Base-by-base conservation (phyloP, 2,329 filamentous ascomycete genomes). In the Fonsecaea multimorphosa region DNA sequence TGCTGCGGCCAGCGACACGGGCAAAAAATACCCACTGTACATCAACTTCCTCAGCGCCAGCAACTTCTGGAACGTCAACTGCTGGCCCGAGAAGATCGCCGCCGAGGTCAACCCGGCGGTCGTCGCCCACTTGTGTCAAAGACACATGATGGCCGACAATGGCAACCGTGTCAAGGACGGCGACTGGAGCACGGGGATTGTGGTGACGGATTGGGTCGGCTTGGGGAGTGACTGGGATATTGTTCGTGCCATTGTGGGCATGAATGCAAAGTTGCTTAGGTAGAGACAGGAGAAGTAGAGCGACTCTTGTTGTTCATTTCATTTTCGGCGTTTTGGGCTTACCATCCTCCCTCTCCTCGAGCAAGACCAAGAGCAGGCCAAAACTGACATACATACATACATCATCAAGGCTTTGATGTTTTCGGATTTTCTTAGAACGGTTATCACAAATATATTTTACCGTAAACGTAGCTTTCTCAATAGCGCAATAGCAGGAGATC, bases 141-240 rank as follows among this genome's bases (percentile, higher is more conserved):
- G 79, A 63, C 85, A 88, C 73, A 79, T 70, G 58, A 63, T 75
- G 24, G 70, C 75, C 49, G 72, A 76, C 63, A 70, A 67, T 70
- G 74, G 63, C n/a, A n/a, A n/a, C 68, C 72, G 55, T 64, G 64
- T 67, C 62, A 79, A 82, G 53, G 81, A 88, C 36, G 88, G 90
- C 1, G 88, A 92, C 73, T 93, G 90, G 31, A 85, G 87, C 5
- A 96, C 93, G 1, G 95, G 95, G 3, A 87, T 98, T 65, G 88
- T 98, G 52, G 90, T 98, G 29, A 95, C 91, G 68, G 95, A 99
- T 78, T 97, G 91, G 91, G 93, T 97, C 58, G 95, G 95, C 1
- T 82, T 88, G 67, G 84, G 89, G 68, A 93, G 89, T 0, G 91
- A 98, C 78, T 99, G 94, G 94, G 93, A 97, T 79, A 78, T 98